Conservation (phyloP, 2,329 filamentous ascomycete genomes). For the Falciphora oryzae region DNA sequence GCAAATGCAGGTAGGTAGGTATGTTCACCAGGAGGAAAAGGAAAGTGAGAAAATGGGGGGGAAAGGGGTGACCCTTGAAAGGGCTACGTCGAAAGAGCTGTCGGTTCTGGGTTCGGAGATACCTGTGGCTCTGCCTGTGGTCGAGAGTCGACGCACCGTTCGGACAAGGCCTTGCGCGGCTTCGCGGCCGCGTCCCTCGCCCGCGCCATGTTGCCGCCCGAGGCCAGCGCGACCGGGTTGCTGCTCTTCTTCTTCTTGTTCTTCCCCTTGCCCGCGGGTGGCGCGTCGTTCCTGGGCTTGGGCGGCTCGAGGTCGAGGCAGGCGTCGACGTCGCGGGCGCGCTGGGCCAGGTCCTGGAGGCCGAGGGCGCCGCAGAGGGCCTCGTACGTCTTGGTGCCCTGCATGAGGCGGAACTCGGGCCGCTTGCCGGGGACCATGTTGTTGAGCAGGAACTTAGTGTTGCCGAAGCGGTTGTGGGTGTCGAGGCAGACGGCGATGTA, state of each 20-base stretch:
- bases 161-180: slow-evolving; percentile 20
- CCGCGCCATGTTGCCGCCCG: slow-evolving; percentile 41
- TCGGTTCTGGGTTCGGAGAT: not conserved
- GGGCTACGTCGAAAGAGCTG: not conserved
- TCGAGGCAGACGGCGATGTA: slow-evolving; percentile 71
- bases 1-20: no score
- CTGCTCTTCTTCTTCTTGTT: slow-evolving; percentile 27
- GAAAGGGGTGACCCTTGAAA: not conserved
- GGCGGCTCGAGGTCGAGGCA: slow-evolving; percentile 52
- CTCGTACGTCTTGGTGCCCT: slow-evolving; percentile 62
- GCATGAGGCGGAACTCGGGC: slow-evolving; percentile 55
- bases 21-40: no score
- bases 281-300: slow-evolving; percentile 29
- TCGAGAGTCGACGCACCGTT: slow-evolving; percentile 21
- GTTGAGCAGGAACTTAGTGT: slow-evolving; percentile 85
- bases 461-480: slow-evolving; percentile 80
- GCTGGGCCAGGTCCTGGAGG: slow-evolving; percentile 51
- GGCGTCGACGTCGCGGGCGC: slow-evolving; percentile 61
- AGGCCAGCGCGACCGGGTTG: slow-evolving; percentile 34
- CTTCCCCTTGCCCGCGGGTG: slow-evolving; percentile 17
- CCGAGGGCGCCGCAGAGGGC: slow-evolving; percentile 62
- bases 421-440: slow-evolving; percentile 83
- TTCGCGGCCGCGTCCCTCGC: slow-evolving; percentile 24
- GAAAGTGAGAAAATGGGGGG: no score
- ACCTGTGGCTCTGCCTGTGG: not conserved